These are phyloP conservation scores for Geotrichum aggregatum DNA, from an alignment of 1,139 yeast genomes.

Conservation along the genomic window DNA sequence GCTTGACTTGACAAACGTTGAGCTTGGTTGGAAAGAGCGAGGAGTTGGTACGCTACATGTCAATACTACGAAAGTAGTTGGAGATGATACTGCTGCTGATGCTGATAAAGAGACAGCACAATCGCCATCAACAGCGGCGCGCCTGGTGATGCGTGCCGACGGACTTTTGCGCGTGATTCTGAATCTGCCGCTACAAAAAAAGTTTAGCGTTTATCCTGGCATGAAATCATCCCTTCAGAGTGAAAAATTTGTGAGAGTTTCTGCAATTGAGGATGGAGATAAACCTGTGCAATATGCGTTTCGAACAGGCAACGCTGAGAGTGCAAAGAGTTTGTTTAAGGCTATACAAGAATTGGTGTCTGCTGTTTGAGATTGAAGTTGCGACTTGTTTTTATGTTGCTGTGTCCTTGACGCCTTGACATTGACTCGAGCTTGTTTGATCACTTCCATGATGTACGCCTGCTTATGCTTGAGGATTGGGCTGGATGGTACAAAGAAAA, in stretches of 20 bases:
- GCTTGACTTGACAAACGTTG: slow-evolving; percentile 57
- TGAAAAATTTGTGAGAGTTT: slow-evolving; percentile 75
- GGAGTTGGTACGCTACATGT: slow-evolving; percentile 86
- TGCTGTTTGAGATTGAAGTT: slow-evolving; percentile 1
- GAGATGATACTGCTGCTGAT: not conserved
- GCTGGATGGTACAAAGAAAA: no score
- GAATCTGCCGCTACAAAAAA: slow-evolving; percentile 60
- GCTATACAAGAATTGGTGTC: slow-evolving; percentile 45
- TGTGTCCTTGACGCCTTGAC: no score
- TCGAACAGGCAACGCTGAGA: slow-evolving; percentile 60
- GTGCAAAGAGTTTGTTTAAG: slow-evolving; percentile 56
- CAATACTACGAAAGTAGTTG: slow-evolving; percentile 47
- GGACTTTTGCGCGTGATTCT: slow-evolving; percentile 79
- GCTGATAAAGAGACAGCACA: slow-evolving; percentile 21
- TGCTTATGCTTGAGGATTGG: no score
- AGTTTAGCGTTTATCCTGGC: slow-evolving; percentile 63
- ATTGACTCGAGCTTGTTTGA: no score
- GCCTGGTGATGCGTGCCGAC: slow-evolving; percentile 88
- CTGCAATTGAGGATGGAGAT: slow-evolving; percentile 44
- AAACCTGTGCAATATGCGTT: slow-evolving; percentile 79
- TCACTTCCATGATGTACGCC: no score
- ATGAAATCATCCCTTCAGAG: slow-evolving; percentile 75
- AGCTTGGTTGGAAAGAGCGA: slow-evolving; percentile 91
- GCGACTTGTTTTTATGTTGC: no score
- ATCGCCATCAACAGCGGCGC: slow-evolving; percentile 33